phyloP scores from a whole-genome alignment of 345 rosid genomes.

The Eucalyptus pauciflora region DNA sequence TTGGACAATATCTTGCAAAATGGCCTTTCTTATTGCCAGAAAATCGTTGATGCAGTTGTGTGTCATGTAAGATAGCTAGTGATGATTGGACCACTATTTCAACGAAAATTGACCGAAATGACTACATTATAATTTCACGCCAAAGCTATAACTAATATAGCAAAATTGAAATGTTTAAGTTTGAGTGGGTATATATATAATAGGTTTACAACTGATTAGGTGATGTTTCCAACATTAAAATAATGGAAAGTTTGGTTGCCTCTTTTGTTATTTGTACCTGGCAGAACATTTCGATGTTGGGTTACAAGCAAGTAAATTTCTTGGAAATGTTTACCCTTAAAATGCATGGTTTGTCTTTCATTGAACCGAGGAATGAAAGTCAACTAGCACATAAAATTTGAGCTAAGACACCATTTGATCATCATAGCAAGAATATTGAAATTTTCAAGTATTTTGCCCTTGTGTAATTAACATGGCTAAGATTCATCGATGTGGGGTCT shows the following conservation, averaged over 20 bases:
- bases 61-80: background rate
- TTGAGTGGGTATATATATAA: fast-evolving
- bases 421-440: background rate
- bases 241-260: background rate
- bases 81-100: fast-evolving
- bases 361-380: background rate
- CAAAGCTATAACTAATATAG: background rate
- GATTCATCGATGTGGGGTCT: background rate
- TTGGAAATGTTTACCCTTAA: background rate
- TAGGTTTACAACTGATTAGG: background rate
- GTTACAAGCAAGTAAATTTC: background rate
- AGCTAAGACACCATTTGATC: background rate
- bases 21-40: no score
- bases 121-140: no score
- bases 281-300: background rate
- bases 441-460: background rate
- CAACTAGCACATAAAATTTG: background rate
- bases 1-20: no score
- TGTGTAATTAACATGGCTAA: background rate
- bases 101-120: fast-evolving
- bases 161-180: background rate
- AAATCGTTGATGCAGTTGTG: background rate
- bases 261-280: background rate
- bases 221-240: background rate
- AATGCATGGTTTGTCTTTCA: background rate